phyloP scores from a whole-genome alignment of 1,139 yeast genomes.

The Suhomyces wounanorum region DNA sequence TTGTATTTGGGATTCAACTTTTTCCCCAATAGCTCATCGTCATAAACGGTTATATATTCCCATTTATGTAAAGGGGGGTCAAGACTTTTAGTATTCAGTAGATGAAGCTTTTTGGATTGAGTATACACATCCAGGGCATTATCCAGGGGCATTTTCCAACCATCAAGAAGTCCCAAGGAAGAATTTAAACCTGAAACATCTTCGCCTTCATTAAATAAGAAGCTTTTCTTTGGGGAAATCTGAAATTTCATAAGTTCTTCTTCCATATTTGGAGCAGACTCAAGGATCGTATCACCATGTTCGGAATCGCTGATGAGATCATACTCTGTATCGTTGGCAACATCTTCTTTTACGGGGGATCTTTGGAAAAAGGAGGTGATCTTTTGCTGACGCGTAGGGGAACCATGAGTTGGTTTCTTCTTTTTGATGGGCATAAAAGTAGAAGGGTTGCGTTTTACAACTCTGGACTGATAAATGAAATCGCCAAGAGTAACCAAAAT shows the following conservation, averaged over 20 bases:
- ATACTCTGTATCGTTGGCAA: constrained; percentile 1
- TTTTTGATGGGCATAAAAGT: constrained; percentile 12
- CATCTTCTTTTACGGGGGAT: constrained; percentile 7
- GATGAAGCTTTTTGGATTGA: not conserved
- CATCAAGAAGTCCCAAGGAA: constrained; percentile 18
- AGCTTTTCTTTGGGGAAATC: constrained; percentile 5
- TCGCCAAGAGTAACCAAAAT: constrained; percentile 13
- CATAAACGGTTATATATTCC: constrained; percentile 29
- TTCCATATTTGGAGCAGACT: constrained; percentile 19
- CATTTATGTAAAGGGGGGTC: constrained; percentile 9
- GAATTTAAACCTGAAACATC: constrained; percentile 21
- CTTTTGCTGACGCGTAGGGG: constrained; percentile 15
- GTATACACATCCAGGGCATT: not conserved
- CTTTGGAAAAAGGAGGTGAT: constrained; percentile 17
- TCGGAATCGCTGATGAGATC: constrained; percentile 34
- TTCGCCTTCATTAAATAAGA: constrained; percentile 11
- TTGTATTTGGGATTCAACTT: constrained; percentile 26
- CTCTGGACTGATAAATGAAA: constrained; percentile 14
- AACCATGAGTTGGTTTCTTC: constrained; percentile 3
- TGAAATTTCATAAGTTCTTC: constrained; percentile 22
- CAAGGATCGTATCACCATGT: constrained; percentile 18
- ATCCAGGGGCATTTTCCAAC: not conserved
- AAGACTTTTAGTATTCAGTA: not conserved
- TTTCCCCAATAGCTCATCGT: constrained; percentile 30
- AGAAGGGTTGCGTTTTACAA: constrained; percentile 6